A percentile compares a stretch with the other conserved stretches of the same genome.
Conservation (phyloP, 192 early-diverging fungal genomes). For the Rhizophagus prolifer region DNA sequence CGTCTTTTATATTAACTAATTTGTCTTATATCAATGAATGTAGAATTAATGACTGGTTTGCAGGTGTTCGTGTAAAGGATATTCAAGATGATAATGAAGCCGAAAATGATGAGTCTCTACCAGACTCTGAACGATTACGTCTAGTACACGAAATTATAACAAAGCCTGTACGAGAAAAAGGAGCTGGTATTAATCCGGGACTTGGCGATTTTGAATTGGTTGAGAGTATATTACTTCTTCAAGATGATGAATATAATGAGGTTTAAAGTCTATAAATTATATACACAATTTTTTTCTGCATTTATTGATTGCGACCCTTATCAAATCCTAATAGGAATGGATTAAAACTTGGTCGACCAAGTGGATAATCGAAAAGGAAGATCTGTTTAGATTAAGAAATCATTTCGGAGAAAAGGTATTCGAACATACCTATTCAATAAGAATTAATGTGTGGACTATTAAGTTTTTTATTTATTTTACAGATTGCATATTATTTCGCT, state of each 20-base stretch:
- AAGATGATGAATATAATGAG: conserved; percentile 77
- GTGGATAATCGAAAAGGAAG: conserved; percentile 70
- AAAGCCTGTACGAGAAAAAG: conserved; percentile 52
- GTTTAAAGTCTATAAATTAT: conserved; percentile 34
- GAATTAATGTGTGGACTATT: neutral
- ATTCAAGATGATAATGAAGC: conserved; percentile 32
- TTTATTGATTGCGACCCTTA: neutral
- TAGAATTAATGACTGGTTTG: conserved; percentile 73
- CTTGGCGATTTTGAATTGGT: conserved; percentile 50
- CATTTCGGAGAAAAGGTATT: conserved; percentile 82
- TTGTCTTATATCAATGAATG: conserved; percentile 18
- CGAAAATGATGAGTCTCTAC: conserved; percentile 31
- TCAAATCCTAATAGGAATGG: conserved; percentile 57
- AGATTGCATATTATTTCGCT: conserved; percentile 91
- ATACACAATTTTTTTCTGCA: neutral
- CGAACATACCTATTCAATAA: neutral
- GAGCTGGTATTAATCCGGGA: conserved; percentile 58
- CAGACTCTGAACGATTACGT: conserved; percentile 58
- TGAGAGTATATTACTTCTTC: conserved; percentile 74
- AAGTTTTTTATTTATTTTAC: neutral
- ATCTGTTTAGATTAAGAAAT: conserved; percentile 73
- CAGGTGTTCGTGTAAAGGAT: conserved; percentile 57
- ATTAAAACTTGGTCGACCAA: conserved; percentile 77
- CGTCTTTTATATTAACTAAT: neutral
- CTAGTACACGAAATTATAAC: conserved; percentile 67